Evolutionary conservation across 345 rosid genomes (phyloP).

Genomic region (Boechera retrofracta): DNA sequence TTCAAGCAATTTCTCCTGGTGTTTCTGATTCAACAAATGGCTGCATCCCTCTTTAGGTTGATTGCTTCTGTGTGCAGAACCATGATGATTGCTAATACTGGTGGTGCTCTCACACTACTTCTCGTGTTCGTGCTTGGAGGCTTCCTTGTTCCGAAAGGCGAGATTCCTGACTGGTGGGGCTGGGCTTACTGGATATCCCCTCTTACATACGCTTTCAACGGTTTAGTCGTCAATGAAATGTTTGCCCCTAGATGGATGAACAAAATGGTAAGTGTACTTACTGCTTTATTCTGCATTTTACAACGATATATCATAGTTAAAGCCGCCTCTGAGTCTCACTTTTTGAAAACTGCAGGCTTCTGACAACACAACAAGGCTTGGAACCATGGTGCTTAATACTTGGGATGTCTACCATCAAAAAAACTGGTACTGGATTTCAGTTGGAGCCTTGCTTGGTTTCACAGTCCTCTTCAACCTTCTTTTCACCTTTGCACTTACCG

Average conservation of each 20-base stretch:
- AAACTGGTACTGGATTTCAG: slow-evolving; percentile 88
- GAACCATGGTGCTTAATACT: slow-evolving; percentile 57
- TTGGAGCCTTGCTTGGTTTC: slow-evolving; percentile 71
- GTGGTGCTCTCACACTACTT: slow-evolving; percentile 49
- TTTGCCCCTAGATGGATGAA: slow-evolving; percentile 64
- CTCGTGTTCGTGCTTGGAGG: slow-evolving; percentile 59
- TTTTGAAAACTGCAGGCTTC: slow-evolving; percentile 51
- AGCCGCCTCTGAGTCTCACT: neutral
- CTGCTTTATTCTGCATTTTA: slow-evolving; percentile 15
- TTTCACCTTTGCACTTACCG: slow-evolving; percentile 68
- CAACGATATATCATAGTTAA: slow-evolving; percentile 10
- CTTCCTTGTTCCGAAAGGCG: slow-evolving; percentile 54
- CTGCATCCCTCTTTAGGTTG: slow-evolving; percentile 50
- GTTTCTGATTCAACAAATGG: slow-evolving; percentile 53
- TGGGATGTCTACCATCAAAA: slow-evolving; percentile 54
- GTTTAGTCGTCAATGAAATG: slow-evolving; percentile 59
- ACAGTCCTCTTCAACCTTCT: slow-evolving; percentile 73
- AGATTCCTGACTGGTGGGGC: slow-evolving; percentile 57
- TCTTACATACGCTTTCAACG: slow-evolving; percentile 60
- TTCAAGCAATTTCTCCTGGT: slow-evolving; percentile 59
- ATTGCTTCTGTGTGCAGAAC: slow-evolving; percentile 58
- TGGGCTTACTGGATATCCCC: slow-evolving; percentile 81
- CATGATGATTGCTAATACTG: slow-evolving; percentile 53
- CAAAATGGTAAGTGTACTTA: slow-evolving; percentile 35
- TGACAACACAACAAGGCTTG: slow-evolving; percentile 51